Conservation (phyloP, 2,329 filamentous ascomycete species). For the Beauveria varroae region DNA sequence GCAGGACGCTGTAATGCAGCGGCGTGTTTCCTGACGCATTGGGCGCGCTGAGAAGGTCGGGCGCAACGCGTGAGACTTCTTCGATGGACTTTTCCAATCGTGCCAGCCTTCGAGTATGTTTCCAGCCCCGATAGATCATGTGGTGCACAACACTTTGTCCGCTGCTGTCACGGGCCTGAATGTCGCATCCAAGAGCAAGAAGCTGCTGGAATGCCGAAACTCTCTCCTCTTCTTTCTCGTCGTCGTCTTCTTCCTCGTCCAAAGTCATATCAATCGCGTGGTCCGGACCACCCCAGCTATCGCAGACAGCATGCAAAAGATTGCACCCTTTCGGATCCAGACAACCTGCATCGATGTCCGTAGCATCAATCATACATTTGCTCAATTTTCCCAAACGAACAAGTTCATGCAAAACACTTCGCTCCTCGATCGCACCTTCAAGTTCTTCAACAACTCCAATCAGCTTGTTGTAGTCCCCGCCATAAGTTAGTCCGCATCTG, state of each 20-base stretch:
- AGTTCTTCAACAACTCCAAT: neutral
- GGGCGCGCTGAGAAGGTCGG: neutral
- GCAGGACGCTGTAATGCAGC: neutral
- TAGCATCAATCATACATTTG: neutral
- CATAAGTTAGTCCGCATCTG: neutral
- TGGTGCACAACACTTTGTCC: slow-evolving; percentile 3
- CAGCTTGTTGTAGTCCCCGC: neutral
- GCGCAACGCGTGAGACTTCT: neutral
- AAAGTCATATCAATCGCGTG: neutral
- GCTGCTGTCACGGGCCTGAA: neutral
- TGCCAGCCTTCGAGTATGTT: neutral
- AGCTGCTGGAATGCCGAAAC: neutral
- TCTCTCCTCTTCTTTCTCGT: neutral
- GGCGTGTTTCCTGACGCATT: neutral
- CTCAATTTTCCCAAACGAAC: neutral
- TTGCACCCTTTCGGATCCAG: neutral
- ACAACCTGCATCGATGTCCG: neutral
- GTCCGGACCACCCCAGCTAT: neutral
- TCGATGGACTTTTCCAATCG: neutral
- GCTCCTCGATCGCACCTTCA: neutral
- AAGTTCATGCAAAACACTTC: slow-evolving; percentile 3
- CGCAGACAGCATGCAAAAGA: slow-evolving; percentile 1
- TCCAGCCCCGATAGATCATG: neutral
- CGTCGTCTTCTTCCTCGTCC: neutral
- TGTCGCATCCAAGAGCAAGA: neutral